Conservation (phyloP, 768 basidiomycete species). For the Tricholoma saponaceum region DNA sequence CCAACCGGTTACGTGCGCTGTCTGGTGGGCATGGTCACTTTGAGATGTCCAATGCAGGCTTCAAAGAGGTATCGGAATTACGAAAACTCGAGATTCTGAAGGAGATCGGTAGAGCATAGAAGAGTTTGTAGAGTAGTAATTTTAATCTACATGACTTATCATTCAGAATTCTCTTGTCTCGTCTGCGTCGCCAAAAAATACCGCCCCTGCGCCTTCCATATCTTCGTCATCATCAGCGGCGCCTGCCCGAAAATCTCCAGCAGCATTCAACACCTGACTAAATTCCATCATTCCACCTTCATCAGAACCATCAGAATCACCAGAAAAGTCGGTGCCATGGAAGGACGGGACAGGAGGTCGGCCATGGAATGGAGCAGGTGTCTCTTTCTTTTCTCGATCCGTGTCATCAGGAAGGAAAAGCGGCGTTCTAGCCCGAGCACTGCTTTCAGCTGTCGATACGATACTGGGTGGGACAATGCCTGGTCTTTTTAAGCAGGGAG, state of each 20-base stretch:
- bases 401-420: conserved; percentile 68
- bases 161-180: conserved; percentile 58
- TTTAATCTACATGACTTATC: conserved; percentile 9
- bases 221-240: conserved; percentile 74
- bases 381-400: conserved; percentile 33
- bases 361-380: conserved; percentile 29
- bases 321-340: conserved; percentile 18
- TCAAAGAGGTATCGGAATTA: conserved; percentile 56
- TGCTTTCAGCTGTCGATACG: conserved; percentile 15
- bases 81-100: conserved; percentile 69
- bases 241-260: conserved; percentile 52
- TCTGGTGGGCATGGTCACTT: conserved; percentile 81
- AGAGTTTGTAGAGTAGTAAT: conserved; percentile 9
- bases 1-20: conserved; percentile 70
- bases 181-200: conserved; percentile 81
- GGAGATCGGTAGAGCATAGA: conserved; percentile 73
- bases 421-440: conserved; percentile 47
- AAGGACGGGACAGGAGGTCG: conserved; percentile 21
- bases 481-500: conserved; percentile 18
- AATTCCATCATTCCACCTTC: conserved; percentile 67
- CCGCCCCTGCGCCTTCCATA: conserved; percentile 62
- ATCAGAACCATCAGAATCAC: conserved; percentile 30
- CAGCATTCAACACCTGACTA: conserved; percentile 64
- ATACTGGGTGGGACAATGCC: conserved; percentile 31
- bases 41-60: conserved; percentile 78